phyloP scores from a whole-genome alignment of 805 yeast species.

The Yarrowia sp. region DNA sequence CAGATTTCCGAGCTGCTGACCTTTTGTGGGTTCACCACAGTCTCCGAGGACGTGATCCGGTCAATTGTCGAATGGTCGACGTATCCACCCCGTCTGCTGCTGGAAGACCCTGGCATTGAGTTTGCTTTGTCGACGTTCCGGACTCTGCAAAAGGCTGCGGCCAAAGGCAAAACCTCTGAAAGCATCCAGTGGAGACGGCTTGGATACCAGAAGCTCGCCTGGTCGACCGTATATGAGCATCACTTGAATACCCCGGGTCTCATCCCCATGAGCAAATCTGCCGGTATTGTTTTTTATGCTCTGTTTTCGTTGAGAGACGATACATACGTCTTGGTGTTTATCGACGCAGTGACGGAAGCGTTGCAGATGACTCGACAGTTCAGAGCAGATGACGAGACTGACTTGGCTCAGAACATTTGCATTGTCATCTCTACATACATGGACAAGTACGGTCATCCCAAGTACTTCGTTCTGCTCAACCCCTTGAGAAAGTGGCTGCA shows the following conservation, averaged over 20 bases:
- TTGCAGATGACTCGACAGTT: not conserved
- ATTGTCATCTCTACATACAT: not conserved
- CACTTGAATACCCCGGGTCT: not conserved
- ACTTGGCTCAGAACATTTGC: not conserved
- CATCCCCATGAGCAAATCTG: not conserved
- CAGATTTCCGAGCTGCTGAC: not conserved
- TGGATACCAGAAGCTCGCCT: not conserved
- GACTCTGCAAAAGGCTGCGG: not conserved
- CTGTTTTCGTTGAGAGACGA: not conserved
- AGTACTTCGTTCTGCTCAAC: not conserved
- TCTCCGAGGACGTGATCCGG: not conserved
- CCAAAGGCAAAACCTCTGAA: not conserved
- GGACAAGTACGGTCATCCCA: not conserved
- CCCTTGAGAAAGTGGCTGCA: not conserved
- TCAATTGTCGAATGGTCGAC: slow-evolving; percentile 11
- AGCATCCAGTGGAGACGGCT: not conserved
- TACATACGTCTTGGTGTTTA: not conserved
- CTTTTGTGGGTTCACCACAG: not conserved
- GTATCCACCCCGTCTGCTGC: not conserved
- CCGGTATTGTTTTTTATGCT: not conserved
- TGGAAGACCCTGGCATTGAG: not conserved
- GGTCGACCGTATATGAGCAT: not conserved
- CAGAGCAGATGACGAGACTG: not conserved
- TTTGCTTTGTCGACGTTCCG: not conserved
- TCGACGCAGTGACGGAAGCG: not conserved